Evolutionary conservation across 73 alveolate genomes (phyloP).

Genomic region (Paramecium sexaurelia): DNA sequence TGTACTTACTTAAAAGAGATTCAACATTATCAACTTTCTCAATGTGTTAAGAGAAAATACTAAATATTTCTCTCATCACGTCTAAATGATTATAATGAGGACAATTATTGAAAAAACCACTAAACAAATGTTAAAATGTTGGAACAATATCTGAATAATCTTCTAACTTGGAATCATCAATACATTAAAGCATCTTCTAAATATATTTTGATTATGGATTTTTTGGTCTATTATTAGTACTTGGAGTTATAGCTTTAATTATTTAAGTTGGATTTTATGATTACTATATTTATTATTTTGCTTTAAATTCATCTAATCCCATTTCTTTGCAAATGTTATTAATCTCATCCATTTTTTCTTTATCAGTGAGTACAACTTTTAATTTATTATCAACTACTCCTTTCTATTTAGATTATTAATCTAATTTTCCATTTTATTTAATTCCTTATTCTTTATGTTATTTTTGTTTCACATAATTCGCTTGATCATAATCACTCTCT

Average conservation of each 20-base stretch:
- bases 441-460: not conserved
- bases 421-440: not conserved
- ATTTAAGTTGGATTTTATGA: not conserved
- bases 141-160: slow-evolving; percentile 62
- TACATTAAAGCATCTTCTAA: slow-evolving; percentile 43
- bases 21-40: slow-evolving; percentile 69
- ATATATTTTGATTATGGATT: slow-evolving; percentile 38
- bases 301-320: slow-evolving; percentile 12
- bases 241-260: slow-evolving; percentile 1
- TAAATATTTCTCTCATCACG: slow-evolving; percentile 61
- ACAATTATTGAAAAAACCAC: slow-evolving; percentile 21
- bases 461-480: not conserved
- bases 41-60: slow-evolving; percentile 38
- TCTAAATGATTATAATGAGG: slow-evolving; percentile 58
- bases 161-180: slow-evolving; percentile 43
- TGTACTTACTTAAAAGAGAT: slow-evolving; percentile 34
- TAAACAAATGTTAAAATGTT: slow-evolving; percentile 38
- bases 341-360: slow-evolving; percentile 13
- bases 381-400: not conserved
- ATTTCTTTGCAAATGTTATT: not conserved
- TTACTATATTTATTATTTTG: not conserved
- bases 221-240: slow-evolving; percentile 19
- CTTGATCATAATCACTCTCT: not conserved
- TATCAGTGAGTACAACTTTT: not conserved
- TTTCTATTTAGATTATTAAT: not conserved